A percentile compares a stretch with the other conserved stretches of the same genome.
Conservation (phyloP, 2,329 filamentous ascomycete species). For the Fusarium papillatum region DNA sequence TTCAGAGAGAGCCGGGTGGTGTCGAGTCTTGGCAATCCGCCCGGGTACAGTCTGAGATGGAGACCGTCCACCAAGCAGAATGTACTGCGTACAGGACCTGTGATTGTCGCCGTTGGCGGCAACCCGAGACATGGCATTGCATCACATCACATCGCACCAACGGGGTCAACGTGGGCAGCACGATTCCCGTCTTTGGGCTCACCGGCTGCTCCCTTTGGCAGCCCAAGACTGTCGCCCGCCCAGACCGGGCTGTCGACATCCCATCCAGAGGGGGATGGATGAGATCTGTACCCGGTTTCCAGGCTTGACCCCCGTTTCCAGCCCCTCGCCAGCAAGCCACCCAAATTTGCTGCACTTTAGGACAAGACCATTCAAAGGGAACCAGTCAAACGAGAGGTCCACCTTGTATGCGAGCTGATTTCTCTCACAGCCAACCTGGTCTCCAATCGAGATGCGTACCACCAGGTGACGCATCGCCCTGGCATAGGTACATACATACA, state of each 20-base stretch:
- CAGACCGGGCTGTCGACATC: conserved; percentile 11
- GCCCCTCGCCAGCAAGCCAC: conserved; percentile 45
- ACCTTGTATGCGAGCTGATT: not conserved
- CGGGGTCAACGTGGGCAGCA: conserved; percentile 10
- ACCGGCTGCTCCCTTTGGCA: conserved; percentile 29
- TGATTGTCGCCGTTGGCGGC: conserved; percentile 23
- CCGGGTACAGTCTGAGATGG: conserved; percentile 9
- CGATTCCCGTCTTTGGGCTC: conserved; percentile 11
- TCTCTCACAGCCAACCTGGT: not conserved
- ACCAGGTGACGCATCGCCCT: conserved; percentile 23
- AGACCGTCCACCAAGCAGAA: not conserved
- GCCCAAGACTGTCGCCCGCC: not conserved
- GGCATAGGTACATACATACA: conserved; percentile 1
- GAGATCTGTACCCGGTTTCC: conserved; percentile 18
- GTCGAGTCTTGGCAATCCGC: conserved; percentile 27
- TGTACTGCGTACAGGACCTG: not conserved
- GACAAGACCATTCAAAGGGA: conserved; percentile 21
- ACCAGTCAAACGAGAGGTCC: conserved; percentile 4
- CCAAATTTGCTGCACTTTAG: conserved; percentile 39
- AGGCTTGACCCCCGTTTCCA: conserved; percentile 33
- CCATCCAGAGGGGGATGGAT: conserved; percentile 18
- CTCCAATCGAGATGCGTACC: conserved; percentile 14
- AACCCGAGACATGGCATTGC: conserved; percentile 35
- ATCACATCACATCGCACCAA: conserved; percentile 37
- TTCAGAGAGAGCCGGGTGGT: conserved; percentile 18